phyloP scores from a whole-genome alignment of 2,329 filamentous ascomycete genomes.

The Bipolaris cookei region DNA sequence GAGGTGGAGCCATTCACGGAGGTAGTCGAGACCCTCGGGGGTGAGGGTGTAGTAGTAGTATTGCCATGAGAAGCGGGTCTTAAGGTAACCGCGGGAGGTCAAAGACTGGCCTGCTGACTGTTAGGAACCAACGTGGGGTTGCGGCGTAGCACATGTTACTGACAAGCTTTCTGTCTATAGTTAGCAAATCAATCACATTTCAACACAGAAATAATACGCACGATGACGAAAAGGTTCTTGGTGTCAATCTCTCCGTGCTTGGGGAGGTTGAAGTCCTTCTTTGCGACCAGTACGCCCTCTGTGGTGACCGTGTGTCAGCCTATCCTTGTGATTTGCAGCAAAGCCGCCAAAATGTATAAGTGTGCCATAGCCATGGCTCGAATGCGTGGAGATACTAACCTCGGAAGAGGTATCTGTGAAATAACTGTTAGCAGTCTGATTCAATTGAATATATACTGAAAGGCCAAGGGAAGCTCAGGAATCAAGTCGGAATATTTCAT shows the following conservation, averaged over 20 bases:
- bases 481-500: conserved; percentile 39
- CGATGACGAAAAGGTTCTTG: conserved; percentile 98
- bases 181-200: conserved; percentile 1
- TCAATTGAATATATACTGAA: conserved; percentile 18
- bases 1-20: conserved; percentile 99
- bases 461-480: conserved; percentile 29
- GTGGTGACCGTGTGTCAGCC: conserved; percentile 54
- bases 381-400: conserved; percentile 45
- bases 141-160: conserved; percentile 22
- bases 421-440: conserved; percentile 29
- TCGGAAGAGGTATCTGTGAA: conserved; percentile 51
- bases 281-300: conserved; percentile 89
- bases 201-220: background rate
- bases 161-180: conserved; percentile 71
- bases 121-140: conserved; percentile 18
- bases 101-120: conserved; percentile 75
- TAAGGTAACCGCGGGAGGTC: conserved; percentile 96
- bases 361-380: conserved; percentile 51
- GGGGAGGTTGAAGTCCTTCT: conserved; percentile 98
- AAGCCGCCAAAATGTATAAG: conserved; percentile 40
- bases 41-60: conserved; percentile 98
- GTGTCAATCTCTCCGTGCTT: conserved; percentile 99
- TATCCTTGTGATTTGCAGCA: conserved; percentile 48
- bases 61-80: conserved; percentile 91
- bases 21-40: conserved; percentile 99